phyloP scores from a whole-genome alignment of 2,329 filamentous ascomycete species.

The Claviceps monticola region DNA sequence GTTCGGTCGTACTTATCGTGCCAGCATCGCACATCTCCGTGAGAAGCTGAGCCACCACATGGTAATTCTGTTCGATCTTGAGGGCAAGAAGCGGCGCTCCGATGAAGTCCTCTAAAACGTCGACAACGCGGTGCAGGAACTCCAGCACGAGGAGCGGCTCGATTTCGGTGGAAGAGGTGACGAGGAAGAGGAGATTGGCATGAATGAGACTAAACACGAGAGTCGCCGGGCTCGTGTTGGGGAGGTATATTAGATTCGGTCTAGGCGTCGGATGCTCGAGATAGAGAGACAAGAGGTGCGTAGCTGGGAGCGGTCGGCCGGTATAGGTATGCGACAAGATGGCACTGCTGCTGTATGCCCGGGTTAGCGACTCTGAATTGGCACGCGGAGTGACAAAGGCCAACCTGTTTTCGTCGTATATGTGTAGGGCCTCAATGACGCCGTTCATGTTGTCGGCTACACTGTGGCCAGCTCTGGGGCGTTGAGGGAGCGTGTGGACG shows the following conservation, averaged over 20 bases:
- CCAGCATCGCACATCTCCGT: constrained; percentile 96
- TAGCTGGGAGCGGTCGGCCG: constrained; percentile 62
- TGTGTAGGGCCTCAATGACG: constrained; percentile 88
- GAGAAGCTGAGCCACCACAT: constrained; percentile 84
- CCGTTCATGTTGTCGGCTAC: constrained; percentile 52
- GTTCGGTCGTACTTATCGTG: constrained; percentile 77
- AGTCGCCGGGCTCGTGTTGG: constrained; percentile 70
- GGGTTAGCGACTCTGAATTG: neutral
- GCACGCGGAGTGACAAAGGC: constrained; percentile 9
- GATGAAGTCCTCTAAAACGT: constrained; percentile 88
- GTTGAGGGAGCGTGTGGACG: neutral
- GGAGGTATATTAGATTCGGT: constrained; percentile 74
- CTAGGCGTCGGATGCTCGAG: constrained; percentile 68
- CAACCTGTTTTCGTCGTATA: constrained; percentile 92
- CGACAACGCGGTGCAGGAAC: constrained; percentile 85
- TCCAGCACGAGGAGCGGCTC: constrained; percentile 85
- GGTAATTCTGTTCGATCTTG: constrained; percentile 82
- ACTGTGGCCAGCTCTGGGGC: neutral
- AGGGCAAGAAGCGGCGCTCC: constrained; percentile 72
- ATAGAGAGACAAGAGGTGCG: constrained; percentile 71
- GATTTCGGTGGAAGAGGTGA: constrained; percentile 72
- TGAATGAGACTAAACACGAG: constrained; percentile 82
- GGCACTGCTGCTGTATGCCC: constrained; percentile 30
- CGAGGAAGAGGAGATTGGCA: constrained; percentile 73
- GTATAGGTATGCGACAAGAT: constrained; percentile 84